Evolutionary conservation across 257 asterid species (phyloP).

Genomic region (Lantana camara): DNA sequence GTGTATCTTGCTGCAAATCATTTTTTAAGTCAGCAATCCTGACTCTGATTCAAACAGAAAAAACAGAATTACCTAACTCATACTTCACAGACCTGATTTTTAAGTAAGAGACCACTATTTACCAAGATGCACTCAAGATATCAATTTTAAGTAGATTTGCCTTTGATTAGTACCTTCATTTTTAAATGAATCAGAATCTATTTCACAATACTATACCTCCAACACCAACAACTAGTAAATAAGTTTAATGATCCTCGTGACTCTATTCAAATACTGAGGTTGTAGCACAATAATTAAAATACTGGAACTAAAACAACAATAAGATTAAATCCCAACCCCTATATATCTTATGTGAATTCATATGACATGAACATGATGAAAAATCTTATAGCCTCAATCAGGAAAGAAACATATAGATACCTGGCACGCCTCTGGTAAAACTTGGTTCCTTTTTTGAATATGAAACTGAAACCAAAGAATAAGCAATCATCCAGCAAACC

Average conservation of each 20-base stretch:
- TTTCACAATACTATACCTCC: not conserved
- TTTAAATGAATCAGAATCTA: not conserved
- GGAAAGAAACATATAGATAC: too few relatives aligned
- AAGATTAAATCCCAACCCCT: too few relatives aligned
- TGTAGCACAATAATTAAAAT: not conserved
- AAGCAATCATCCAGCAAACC: not conserved
- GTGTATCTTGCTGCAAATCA: too few relatives aligned
- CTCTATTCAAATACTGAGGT: not conserved
- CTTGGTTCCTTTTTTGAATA: constrained; percentile 68
- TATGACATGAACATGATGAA: too few relatives aligned
- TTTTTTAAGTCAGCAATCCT: too few relatives aligned
- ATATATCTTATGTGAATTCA: too few relatives aligned
- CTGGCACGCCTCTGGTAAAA: too few relatives aligned
- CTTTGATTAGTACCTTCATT: not conserved
- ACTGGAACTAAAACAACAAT: not conserved
- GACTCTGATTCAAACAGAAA: constrained; percentile 24
- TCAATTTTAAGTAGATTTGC: not conserved
- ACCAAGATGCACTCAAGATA: not conserved
- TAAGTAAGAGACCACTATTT: not conserved
- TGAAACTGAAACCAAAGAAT: constrained; percentile 50
- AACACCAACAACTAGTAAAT: not conserved
- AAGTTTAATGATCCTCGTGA: not conserved
- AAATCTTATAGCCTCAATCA: too few relatives aligned
- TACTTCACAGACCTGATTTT: constrained; percentile 16
- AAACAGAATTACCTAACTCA: too few relatives aligned